Evolutionary conservation across 2,329 filamentous ascomycete species (phyloP), one percentile per base, ranked within the genome.

Genomic region (Colletotrichum plurivorum): DNA sequence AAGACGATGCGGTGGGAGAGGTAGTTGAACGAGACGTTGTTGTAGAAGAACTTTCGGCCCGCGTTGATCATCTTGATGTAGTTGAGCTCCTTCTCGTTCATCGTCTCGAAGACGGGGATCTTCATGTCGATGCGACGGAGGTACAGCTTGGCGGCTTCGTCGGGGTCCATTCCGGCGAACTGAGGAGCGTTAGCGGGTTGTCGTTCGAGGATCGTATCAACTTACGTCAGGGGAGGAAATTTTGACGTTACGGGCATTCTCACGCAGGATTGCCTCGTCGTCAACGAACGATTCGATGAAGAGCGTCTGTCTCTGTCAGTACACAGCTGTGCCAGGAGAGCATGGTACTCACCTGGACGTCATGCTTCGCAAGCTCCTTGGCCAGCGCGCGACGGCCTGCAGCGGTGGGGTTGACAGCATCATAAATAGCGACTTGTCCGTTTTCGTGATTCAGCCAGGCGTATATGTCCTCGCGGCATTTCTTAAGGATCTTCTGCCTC

Each of bases 61-160:
- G 96, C 96, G 74, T 99, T 99, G 78, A 98, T 97, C 95, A 99
- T 98, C 84, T 97, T 98, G 83, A 99, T 95, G 82, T 95, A 99
- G 79, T 98, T 97, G 71, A 99, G 87, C 73, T 98, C 95, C 36
- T 88, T 87, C 79, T 99, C 96, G 75, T 95, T 89, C 94, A 99
- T 98, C 1, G 94, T 97, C 82, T 99, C 95, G 75, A 97, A 99
- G 68, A 95, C 92, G 20, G 96, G 96, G 69, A 99, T 99, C 74
- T 96, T 94, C 74, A 93, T 92, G 71, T 94, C 91, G 77, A 99
- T 98, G 58, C 96, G 91, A 71, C 91, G 89, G 46, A 99, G 88
- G 76, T 99, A 99, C 75, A 98, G 90, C 76, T 93, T 92, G 36
- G 97, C 95, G 3, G 96, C 96, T 77, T 97, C 95, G 72, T 97